Conservation (phyloP, 345 rosid species). For the Lumnitzera littorea region DNA sequence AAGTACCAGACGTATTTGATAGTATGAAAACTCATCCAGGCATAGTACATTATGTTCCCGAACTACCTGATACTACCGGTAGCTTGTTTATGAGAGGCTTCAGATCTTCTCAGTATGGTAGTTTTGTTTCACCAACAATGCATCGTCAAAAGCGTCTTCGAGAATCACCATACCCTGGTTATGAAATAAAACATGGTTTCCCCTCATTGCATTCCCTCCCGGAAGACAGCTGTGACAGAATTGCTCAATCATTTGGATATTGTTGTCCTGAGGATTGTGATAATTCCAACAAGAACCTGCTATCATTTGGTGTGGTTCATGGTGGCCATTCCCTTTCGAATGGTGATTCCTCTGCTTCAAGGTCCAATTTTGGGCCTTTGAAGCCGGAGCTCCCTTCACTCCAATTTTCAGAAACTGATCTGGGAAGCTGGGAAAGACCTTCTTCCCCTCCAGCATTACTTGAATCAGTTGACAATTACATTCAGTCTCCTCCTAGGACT, state of each 20-base stretch:
- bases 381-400: slow-evolving; percentile 99
- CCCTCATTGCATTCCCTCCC: slow-evolving; percentile 43
- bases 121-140: slow-evolving; percentile 41
- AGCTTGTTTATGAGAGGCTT: slow-evolving; percentile 55
- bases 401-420: slow-evolving; percentile 85
- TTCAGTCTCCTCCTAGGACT: slow-evolving; percentile 72
- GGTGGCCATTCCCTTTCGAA: slow-evolving; percentile 76
- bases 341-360: slow-evolving; percentile 88
- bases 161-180: slow-evolving; percentile 47
- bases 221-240: slow-evolving; percentile 31
- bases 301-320: slow-evolving; percentile 44
- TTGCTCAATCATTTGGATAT: slow-evolving; percentile 35
- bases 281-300: slow-evolving; percentile 32
- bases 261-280: slow-evolving; percentile 50
- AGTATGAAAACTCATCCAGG: slow-evolving; percentile 45
- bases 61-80: slow-evolving; percentile 49
- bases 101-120: slow-evolving; percentile 48
- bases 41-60: slow-evolving; percentile 51
- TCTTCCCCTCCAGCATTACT: slow-evolving; percentile 58
- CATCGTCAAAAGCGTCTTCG: slow-evolving; percentile 55
- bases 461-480: slow-evolving; percentile 63
- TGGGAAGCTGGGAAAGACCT: slow-evolving; percentile 66
- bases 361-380: slow-evolving; percentile 66
- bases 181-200: slow-evolving; percentile 37
- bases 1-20: slow-evolving; percentile 65